Evolutionary conservation across 2,329 filamentous ascomycete species (phyloP).

Genomic region (Fusarium pilosicola): DNA sequence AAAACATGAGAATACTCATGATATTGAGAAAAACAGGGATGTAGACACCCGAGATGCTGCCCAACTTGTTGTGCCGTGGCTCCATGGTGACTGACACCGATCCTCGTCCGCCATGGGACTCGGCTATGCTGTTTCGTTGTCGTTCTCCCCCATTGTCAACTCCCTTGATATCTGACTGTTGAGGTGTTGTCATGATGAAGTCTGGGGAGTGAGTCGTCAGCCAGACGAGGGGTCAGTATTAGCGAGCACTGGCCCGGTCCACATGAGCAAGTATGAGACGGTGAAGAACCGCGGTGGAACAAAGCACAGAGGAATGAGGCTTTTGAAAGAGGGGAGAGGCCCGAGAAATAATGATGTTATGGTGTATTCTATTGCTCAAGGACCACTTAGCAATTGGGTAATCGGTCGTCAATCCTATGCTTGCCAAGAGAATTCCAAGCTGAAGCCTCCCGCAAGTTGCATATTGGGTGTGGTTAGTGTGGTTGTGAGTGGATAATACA

Average conservation of each 20-base stretch:
- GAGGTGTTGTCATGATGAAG: conserved; percentile 37
- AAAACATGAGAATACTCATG: conserved; percentile 90
- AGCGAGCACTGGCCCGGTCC: conserved; percentile 16
- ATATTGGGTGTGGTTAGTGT: conserved; percentile 33
- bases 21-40: conserved; percentile 91
- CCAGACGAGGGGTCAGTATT: conserved; percentile 31
- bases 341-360: conserved; percentile 22
- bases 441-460: conserved; percentile 26
- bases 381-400: conserved; percentile 11
- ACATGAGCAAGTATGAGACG: conserved; percentile 9
- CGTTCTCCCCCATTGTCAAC: conserved; percentile 16
- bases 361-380: conserved; percentile 6
- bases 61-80: conserved; percentile 69
- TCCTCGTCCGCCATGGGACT: conserved; percentile 18
- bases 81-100: conserved; percentile 47
- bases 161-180: conserved; percentile 26
- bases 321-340: conserved; percentile 2
- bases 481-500: conserved; percentile 33
- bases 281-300: conserved; percentile 6
- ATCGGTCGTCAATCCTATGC: conserved; percentile 16
- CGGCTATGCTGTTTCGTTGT: conserved; percentile 7
- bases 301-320: conserved; percentile 12
- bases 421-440: conserved; percentile 21
- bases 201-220: neutral
- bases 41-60: conserved; percentile 82